A percentile compares a stretch with the other conserved stretches of the same genome.
Evolutionary conservation across 2,329 filamentous ascomycete genomes (phyloP).

Genomic region (Lanzia echinophila): DNA sequence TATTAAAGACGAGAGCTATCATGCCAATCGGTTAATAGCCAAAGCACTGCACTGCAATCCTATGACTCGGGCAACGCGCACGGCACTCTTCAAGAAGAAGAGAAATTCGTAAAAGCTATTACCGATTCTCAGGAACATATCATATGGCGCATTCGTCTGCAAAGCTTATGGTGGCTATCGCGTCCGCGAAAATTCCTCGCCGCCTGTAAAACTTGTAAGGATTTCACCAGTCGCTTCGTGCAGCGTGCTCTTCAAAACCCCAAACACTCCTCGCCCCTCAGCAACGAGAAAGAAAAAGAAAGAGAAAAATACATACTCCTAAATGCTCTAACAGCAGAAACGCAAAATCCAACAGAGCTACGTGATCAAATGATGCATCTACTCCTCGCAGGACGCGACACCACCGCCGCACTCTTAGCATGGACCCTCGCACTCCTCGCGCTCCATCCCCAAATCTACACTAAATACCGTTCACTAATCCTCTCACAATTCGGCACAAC

Average conservation of each 20-base stretch:
- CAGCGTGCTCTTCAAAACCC: conserved; percentile 16
- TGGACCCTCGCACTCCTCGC: conserved; percentile 37
- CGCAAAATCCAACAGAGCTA: conserved; percentile 33
- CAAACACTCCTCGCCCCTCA: not conserved
- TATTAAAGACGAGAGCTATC: too few species aligned
- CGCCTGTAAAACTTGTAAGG: conserved; percentile 23
- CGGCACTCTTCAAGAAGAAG: conserved; percentile 13
- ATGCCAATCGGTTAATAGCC: conserved; percentile 36
- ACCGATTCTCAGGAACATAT: conserved; percentile 31
- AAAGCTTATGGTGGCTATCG: conserved; percentile 23
- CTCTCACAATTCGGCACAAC: conserved; percentile 27
- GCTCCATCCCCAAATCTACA: conserved; percentile 36
- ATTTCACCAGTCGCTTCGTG: conserved; percentile 26
- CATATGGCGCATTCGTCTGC: conserved; percentile 27
- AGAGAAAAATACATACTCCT: conserved; percentile 38
- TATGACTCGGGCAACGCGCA: conserved; percentile 15
- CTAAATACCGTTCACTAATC: conserved; percentile 38
- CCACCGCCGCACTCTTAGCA: conserved; percentile 25
- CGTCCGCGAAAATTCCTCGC: conserved; percentile 26
- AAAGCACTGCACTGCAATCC: conserved; percentile 35
- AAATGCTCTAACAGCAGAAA: conserved; percentile 43
- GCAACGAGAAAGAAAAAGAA: conserved; percentile 29
- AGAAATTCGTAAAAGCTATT: conserved; percentile 36
- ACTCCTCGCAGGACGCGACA: conserved; percentile 27
- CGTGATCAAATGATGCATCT: conserved; percentile 33